A percentile compares a stretch with the other conserved stretches of the same genome.
phyloP scores from a whole-genome alignment of 2,329 filamentous ascomycete genomes.

The Diaporthe velutina region DNA sequence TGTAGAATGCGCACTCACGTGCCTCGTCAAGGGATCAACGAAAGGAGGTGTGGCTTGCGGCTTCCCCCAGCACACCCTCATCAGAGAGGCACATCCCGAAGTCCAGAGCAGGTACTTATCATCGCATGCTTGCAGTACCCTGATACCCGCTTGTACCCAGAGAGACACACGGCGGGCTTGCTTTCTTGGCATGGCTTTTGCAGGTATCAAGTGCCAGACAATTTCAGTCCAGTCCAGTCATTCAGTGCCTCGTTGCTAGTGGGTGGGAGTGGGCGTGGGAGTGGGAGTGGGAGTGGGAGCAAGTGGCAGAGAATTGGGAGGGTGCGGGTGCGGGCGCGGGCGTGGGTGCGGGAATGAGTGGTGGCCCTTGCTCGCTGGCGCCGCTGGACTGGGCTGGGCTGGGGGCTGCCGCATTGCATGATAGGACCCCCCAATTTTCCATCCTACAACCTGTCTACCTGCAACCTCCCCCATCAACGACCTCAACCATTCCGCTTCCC shows the following conservation, averaged over 20 bases:
- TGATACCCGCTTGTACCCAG: not conserved
- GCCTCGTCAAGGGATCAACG: not conserved
- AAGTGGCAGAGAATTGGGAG: constrained; percentile 17
- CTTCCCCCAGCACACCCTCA: constrained; percentile 16
- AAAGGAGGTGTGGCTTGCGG: constrained; percentile 5
- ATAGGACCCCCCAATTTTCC: constrained; percentile 38
- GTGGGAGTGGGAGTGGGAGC: not conserved
- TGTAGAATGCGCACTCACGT: not conserved
- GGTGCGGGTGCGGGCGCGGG: not conserved
- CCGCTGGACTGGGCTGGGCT: constrained; percentile 27
- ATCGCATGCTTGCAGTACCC: not conserved
- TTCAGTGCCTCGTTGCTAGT: not conserved
- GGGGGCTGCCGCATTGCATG: constrained; percentile 35
- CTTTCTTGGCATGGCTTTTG: constrained; percentile 5
- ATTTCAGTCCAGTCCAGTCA: not conserved
- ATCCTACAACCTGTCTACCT: constrained; percentile 34
- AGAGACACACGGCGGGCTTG: not conserved
- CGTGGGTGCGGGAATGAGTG: constrained; percentile 23
- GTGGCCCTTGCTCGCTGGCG: constrained; percentile 30
- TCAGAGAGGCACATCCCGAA: not conserved
- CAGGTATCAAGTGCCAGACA: constrained; percentile 26
- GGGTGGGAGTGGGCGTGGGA: not conserved
- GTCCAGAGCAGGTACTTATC: not conserved
- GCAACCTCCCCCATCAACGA: constrained; percentile 34
- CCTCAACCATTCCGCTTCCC: constrained; percentile 39